Evolutionary conservation across 805 yeast genomes (phyloP).

Genomic region (Teunomyces pallodes): DNA sequence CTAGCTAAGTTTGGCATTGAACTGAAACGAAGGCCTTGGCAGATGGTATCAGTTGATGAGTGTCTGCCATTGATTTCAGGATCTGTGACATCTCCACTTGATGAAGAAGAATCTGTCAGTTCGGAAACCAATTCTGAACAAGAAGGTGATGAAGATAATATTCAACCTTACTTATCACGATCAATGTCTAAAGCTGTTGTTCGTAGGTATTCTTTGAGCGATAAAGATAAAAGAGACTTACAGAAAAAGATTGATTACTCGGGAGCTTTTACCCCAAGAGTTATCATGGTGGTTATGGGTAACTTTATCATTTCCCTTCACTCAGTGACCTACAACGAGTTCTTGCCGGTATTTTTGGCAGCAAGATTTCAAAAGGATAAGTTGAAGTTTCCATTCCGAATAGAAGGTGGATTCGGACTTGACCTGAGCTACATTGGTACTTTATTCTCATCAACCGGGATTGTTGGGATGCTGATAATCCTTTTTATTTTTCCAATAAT

Average conservation of each 20-base stretch:
- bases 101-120: slow-evolving; percentile 2
- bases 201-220: slow-evolving; percentile 15
- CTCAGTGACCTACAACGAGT: slow-evolving; percentile 31
- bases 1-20: slow-evolving; percentile 23
- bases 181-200: slow-evolving; percentile 20
- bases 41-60: slow-evolving; percentile 2
- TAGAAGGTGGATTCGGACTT: slow-evolving; percentile 37
- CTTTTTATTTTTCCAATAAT: slow-evolving; percentile 31
- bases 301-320: slow-evolving; percentile 35
- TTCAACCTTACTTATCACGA: slow-evolving; percentile 12
- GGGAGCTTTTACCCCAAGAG: slow-evolving; percentile 29
- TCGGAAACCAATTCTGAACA: slow-evolving; percentile 6
- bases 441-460: slow-evolving; percentile 34
- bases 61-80: not conserved
- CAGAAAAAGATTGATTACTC: slow-evolving; percentile 5
- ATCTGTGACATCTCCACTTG: not conserved
- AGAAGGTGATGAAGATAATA: slow-evolving; percentile 7
- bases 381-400: slow-evolving; percentile 32
- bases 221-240: slow-evolving; percentile 6
- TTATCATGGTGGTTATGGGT: slow-evolving; percentile 29
- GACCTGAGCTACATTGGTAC: slow-evolving; percentile 33
- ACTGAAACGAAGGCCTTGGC: slow-evolving; percentile 32
- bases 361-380: slow-evolving; percentile 23
- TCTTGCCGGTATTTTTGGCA: slow-evolving; percentile 38
- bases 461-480: slow-evolving; percentile 33